Base-by-base conservation (phyloP, 805 yeast species). In the Cyberlindnera galapagoensis region DNA sequence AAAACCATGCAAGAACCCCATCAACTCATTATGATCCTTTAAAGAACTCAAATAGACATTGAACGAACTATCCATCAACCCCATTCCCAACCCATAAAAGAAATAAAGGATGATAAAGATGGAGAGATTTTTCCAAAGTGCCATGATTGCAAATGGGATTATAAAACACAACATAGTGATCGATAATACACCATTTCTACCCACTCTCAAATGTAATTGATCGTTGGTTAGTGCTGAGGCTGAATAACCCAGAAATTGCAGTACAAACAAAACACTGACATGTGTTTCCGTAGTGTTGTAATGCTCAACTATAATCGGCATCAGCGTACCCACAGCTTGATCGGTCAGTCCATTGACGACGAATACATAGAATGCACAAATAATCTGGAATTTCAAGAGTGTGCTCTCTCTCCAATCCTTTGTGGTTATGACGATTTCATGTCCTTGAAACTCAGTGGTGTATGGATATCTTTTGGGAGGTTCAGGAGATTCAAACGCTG, bases 1-100 rank as follows among this genome's bases (percentile, higher is more conserved):
- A 10, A 64, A 49, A 1, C 84, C 88, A 57, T 82, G 92, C 36
- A 71, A 60, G 17, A 64, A 52, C 1, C 88, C 83, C 56, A 80
- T 63, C 36, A 71, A 62, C 33, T 67, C 71, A 28, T 80, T 74
- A 30, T 74, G 67, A 36, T 74, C 71, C 16, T 64, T 63, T 22
- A 77, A 52, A 30, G 66, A 49, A 7, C 57, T 51, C 24, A 54
- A 41, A 67, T 74, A 76, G 11, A 72, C 59, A 43, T 73, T 75
- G 45, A 73, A 54, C 8, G 70, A 56, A 22, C 80, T 71, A 48
- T 77, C 85, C 18, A 72, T 42, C 7, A 67, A 42, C 1, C 86
- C 85, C 34, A 61, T 61, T 0, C 80, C 79, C 24, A 75, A 44
- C 0, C 87, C 87, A 28, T 52, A 49, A 15, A 67, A 42, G 3